phyloP scores from a whole-genome alignment of 768 basidiomycete species.

The Mycena indigotica region DNA sequence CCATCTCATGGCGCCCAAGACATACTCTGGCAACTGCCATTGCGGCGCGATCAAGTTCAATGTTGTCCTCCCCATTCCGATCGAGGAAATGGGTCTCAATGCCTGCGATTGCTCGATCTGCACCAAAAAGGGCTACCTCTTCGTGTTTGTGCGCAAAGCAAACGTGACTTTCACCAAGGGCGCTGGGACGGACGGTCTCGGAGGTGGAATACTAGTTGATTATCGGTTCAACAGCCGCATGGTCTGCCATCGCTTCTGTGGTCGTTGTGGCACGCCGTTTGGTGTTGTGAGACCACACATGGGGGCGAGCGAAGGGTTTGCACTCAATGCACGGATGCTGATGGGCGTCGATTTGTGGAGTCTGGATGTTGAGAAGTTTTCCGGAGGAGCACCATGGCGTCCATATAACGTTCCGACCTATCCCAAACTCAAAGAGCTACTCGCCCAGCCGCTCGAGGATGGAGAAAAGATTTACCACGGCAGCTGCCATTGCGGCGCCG shows the following conservation, averaged over 20 bases:
- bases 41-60: constrained; percentile 22
- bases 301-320: constrained; percentile 1
- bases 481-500: constrained; percentile 24
- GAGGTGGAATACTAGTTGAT: constrained; percentile 13
- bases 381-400: neutral
- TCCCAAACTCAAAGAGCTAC: constrained; percentile 8
- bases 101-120: constrained; percentile 24
- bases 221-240: constrained; percentile 16
- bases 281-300: constrained; percentile 8
- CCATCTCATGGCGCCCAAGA: constrained; percentile 8
- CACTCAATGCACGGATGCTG: constrained; percentile 20
- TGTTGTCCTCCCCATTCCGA: constrained; percentile 10
- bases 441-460: constrained; percentile 5
- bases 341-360: constrained; percentile 18
- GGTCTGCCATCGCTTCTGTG: constrained; percentile 18
- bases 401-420: constrained; percentile 12
- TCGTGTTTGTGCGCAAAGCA: constrained; percentile 14
- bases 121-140: constrained; percentile 25
- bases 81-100: constrained; percentile 11
- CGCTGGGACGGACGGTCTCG: constrained; percentile 19
- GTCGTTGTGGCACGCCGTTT: constrained; percentile 18
- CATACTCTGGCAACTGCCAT: constrained; percentile 25
- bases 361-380: neutral
- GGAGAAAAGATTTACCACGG: constrained; percentile 23
- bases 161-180: constrained; percentile 15